Evolutionary conservation across 1,284 basidiomycete species (phyloP).

Genomic region (Apiotrichum veenhuisii): DNA sequence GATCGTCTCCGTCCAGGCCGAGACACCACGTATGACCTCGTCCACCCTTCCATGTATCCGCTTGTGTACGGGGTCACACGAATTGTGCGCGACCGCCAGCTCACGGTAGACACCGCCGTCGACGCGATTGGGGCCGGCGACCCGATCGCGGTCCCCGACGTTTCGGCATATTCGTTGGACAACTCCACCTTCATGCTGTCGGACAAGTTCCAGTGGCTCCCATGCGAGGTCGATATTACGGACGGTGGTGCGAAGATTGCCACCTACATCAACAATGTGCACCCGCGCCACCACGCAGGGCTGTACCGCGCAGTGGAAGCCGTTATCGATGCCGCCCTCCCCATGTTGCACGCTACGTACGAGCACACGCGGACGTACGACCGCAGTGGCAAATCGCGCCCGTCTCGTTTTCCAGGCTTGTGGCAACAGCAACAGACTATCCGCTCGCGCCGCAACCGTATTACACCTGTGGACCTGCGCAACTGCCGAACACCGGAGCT

Average conservation of each 20-base stretch:
- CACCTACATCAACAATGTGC: conserved; percentile 18
- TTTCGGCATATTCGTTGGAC: background rate
- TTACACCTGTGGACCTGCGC: no score
- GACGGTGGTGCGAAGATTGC: background rate
- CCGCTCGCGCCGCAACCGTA: no score
- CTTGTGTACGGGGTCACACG: conserved; percentile 18
- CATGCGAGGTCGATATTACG: conserved; percentile 11
- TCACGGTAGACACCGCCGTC: background rate
- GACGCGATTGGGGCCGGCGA: conserved; percentile 3
- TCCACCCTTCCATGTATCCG: conserved; percentile 16
- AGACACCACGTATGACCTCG: conserved; percentile 11
- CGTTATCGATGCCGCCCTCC: conserved; percentile 6
- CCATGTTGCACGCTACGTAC: conserved; percentile 6
- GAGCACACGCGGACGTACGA: conserved; percentile 1
- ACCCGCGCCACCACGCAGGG: background rate
- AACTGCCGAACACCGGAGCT: no score
- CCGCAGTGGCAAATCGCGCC: no score
- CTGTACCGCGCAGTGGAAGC: conserved; percentile 8
- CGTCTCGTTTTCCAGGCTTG: background rate
- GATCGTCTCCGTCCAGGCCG: conserved; percentile 3
- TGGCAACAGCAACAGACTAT: no score
- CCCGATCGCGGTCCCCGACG: background rate
- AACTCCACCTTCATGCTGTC: background rate
- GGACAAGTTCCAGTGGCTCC: conserved; percentile 19
- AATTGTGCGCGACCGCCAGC: conserved; percentile 1